phyloP scores from a whole-genome alignment of 371 early-diverging fungal species.

The Paraphysoderma sedebokerense region DNA sequence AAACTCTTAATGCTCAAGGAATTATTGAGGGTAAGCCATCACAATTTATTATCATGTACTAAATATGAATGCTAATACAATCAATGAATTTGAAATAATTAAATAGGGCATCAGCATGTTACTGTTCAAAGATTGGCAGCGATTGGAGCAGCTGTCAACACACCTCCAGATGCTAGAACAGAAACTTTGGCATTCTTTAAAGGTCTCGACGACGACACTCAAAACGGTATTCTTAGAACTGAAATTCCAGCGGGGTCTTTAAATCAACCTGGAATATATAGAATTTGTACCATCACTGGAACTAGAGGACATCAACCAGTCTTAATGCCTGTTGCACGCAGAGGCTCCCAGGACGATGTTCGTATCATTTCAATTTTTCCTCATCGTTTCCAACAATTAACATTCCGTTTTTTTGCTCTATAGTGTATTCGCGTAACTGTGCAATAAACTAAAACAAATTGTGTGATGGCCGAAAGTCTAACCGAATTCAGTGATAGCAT shows the following conservation, averaged over 20 bases:
- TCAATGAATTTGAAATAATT: too few relatives aligned
- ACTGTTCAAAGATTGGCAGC: constrained; percentile 8
- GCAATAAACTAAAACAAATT: too few relatives aligned
- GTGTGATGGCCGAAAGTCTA: too few relatives aligned
- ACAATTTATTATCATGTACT: too few relatives aligned
- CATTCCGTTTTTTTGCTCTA: too few relatives aligned
- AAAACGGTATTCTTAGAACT: constrained; percentile 3
- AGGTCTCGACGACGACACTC: constrained; percentile 11
- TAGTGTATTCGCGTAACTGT: too few relatives aligned
- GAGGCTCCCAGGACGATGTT: constrained; percentile 24
- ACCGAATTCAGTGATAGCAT: too few relatives aligned
- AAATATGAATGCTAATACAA: too few relatives aligned
- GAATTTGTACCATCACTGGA: constrained; percentile 16
- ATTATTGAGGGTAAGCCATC: constrained; percentile 14
- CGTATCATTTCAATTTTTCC: too few relatives aligned
- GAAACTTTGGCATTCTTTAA: constrained; percentile 14
- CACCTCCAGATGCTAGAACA: constrained; percentile 6
- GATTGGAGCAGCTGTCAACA: too few relatives aligned
- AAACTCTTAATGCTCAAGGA: constrained; percentile 13
- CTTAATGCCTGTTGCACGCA: constrained; percentile 19
- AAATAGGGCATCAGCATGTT: constrained; percentile 14
- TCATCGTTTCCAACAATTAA: too few relatives aligned
- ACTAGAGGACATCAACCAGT: constrained; percentile 11
- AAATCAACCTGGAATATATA: constrained; percentile 4
- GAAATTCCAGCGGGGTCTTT: constrained; percentile 10